phyloP scores from a whole-genome alignment of 768 basidiomycete species.

The Thelephora ganbajun region DNA sequence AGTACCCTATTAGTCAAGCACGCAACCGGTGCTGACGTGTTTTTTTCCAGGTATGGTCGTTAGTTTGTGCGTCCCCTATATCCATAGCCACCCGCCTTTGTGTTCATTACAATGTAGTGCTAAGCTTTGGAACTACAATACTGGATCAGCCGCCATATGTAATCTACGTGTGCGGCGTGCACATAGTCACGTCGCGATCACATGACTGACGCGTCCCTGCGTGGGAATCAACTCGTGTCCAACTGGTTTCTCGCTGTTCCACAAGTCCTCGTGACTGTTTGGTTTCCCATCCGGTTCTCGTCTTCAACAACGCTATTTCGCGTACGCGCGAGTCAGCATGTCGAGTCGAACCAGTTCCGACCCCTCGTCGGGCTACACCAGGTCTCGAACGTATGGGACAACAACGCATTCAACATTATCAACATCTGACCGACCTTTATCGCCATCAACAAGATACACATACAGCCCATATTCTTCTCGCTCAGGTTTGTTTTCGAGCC shows the following conservation, averaged over 20 bases:
- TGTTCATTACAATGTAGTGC: too few species aligned
- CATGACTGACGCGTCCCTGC: not conserved
- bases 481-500: constrained; percentile 29
- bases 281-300: not conserved
- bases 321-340: constrained; percentile 14
- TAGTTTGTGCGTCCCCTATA: too few species aligned
- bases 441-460: constrained; percentile 42
- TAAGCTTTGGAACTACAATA: too few species aligned
- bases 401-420: constrained; percentile 40
- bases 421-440: constrained; percentile 37
- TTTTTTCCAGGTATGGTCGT: not conserved
- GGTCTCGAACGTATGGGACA: constrained; percentile 53
- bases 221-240: not conserved
- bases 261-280: not conserved
- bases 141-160: too few species aligned
- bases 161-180: not conserved
- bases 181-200: not conserved
- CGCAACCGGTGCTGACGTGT: not conserved
- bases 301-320: too few species aligned
- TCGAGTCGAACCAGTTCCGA: constrained; percentile 21
- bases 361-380: constrained; percentile 19
- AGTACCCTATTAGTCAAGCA: constrained; percentile 12
- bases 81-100: too few species aligned
- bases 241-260: not conserved
- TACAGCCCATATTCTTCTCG: constrained; percentile 24